Evolutionary conservation across 352 stramenopile genomes (phyloP).

Genomic region (Phytophthora sp.): DNA sequence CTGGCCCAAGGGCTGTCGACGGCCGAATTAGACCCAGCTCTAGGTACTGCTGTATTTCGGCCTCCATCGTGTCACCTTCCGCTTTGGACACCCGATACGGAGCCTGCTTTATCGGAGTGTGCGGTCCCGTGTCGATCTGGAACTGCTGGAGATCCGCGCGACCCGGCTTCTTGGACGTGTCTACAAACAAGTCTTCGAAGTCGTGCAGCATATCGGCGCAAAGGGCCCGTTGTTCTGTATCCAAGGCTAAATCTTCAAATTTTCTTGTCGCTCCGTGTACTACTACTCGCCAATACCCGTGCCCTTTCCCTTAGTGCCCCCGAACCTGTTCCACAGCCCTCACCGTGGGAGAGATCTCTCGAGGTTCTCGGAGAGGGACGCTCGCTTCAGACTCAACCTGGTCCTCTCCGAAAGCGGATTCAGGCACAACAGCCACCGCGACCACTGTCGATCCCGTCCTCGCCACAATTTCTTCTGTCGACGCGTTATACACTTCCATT

Average conservation of each 20-base stretch:
- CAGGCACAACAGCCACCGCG: not conserved
- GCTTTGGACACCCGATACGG: slow-evolving; percentile 8
- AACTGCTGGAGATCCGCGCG: not conserved
- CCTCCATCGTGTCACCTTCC: slow-evolving; percentile 4
- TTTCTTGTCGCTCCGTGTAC: no score
- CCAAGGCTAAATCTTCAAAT: not conserved
- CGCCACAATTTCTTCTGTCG: no score
- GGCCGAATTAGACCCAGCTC: not conserved
- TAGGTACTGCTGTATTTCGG: not conserved
- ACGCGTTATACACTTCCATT: no score
- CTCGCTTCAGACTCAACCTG: no score
- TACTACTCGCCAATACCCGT: no score
- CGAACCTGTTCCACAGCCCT: no score
- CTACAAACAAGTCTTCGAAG: slow-evolving; percentile 8
- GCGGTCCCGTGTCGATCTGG: not conserved
- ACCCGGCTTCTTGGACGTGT: not conserved
- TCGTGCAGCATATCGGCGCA: not conserved
- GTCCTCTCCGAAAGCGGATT: not conserved
- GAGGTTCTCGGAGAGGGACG: no score
- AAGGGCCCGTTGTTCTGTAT: not conserved
- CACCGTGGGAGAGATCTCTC: no score
- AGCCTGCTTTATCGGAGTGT: not conserved
- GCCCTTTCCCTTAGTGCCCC: no score
- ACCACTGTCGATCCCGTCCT: no score
- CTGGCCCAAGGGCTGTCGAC: not conserved